phyloP scores from a whole-genome alignment of 106 monocot species.

The Dioscorea dumetorum region DNA sequence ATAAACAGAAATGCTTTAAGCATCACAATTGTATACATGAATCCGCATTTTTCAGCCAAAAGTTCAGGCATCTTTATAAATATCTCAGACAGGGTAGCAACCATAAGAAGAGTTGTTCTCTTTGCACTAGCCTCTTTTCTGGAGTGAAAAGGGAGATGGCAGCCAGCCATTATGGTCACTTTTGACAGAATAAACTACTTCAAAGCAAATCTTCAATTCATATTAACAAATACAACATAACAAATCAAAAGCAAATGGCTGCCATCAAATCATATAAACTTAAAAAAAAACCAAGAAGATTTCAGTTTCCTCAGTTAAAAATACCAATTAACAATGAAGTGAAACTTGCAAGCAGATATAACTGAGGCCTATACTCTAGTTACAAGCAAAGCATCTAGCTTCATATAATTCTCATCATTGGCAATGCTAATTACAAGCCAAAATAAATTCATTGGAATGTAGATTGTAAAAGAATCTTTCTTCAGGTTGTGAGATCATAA shows the following conservation, averaged over 20 bases:
- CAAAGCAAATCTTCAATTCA: not conserved
- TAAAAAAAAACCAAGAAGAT: not conserved
- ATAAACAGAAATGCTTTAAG: no score
- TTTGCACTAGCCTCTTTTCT: not conserved
- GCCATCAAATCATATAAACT: not conserved
- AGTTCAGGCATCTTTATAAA: no score
- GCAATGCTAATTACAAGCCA: not conserved
- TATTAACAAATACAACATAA: not conserved
- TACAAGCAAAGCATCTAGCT: no score
- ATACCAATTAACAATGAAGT: not conserved
- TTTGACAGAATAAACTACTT: not conserved
- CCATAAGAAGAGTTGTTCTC: not conserved
- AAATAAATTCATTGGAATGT: not conserved
- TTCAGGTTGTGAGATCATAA: not conserved
- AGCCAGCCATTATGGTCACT: not conserved
- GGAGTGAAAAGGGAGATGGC: not conserved
- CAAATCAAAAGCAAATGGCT: no score
- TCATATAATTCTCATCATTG: no score
- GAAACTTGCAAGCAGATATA: not conserved
- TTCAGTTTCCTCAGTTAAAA: not conserved
- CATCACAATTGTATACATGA: no score
- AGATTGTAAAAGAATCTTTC: not conserved
- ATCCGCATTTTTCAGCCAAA: no score
- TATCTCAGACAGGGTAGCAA: no score
- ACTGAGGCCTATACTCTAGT: not conserved